Evolutionary conservation across 176 grass and related monocot species (phyloP).

Genomic region (Ensete ventricosum): DNA sequence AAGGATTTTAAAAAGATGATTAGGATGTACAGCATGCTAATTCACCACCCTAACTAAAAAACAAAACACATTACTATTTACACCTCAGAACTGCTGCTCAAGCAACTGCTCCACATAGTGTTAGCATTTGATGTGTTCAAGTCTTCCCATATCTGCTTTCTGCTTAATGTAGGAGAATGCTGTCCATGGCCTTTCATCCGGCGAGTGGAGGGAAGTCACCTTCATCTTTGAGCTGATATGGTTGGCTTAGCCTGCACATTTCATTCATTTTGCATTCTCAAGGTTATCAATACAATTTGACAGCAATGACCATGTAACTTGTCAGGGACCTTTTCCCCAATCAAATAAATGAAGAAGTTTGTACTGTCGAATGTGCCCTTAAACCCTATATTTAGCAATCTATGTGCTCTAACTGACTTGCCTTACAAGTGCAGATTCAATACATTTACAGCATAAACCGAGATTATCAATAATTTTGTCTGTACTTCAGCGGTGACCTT

Average conservation of each 20-base stretch:
- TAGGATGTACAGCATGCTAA: slow-evolving; percentile 23
- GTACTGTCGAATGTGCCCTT: too few species aligned
- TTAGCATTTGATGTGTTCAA: background rate
- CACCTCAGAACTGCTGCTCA: background rate
- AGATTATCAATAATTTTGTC: background rate
- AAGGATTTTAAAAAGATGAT: background rate
- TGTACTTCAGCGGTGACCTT: too few species aligned
- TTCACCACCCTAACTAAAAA: background rate
- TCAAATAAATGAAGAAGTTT: background rate
- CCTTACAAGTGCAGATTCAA: background rate
- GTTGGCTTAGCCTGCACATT: slow-evolving; percentile 38
- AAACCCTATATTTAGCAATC: background rate
- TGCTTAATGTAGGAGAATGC: slow-evolving; percentile 7
- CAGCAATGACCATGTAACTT: background rate
- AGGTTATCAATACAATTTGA: background rate
- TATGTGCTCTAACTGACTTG: background rate
- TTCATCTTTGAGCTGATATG: slow-evolving; percentile 72
- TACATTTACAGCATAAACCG: background rate
- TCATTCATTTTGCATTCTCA: slow-evolving; percentile 3
- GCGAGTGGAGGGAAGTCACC: slow-evolving; percentile 78
- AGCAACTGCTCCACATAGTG: slow-evolving; percentile 3
- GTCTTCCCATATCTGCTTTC: background rate
- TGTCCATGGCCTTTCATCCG: slow-evolving; percentile 26
- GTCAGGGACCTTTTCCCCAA: background rate
- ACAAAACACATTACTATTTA: background rate